These are phyloP conservation scores for Porphyrellus cyaneotinctus DNA, from an alignment of 768 basidiomycete species.

Conservation along the genomic window DNA sequence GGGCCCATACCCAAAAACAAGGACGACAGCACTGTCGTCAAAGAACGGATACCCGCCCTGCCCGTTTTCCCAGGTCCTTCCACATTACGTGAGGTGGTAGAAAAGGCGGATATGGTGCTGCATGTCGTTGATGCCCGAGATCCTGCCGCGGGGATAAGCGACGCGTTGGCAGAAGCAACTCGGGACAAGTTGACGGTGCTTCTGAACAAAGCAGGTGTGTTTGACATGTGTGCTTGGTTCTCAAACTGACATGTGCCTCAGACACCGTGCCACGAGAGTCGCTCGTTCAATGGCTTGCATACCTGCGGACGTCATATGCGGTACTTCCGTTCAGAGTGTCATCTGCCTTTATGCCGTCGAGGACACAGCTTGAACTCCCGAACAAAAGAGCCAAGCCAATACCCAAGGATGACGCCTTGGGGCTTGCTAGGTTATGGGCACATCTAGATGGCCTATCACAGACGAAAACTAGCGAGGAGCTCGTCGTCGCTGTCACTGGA, in stretches of 20 bases:
- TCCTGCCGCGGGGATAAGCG: conserved; percentile 70
- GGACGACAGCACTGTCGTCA: background rate
- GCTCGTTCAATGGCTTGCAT: conserved; percentile 60
- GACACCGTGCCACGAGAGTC: conserved; percentile 80
- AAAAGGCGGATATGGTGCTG: conserved; percentile 73
- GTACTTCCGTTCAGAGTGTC: conserved; percentile 73
- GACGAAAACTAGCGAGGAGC: conserved; percentile 43
- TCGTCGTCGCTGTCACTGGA: conserved; percentile 80
- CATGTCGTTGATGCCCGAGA: conserved; percentile 85
- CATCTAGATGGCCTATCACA: conserved; percentile 46
- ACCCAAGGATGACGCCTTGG: conserved; percentile 54
- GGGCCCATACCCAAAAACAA: background rate
- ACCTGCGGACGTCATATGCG: conserved; percentile 56
- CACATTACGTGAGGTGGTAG: conserved; percentile 46
- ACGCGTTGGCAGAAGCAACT: conserved; percentile 44
- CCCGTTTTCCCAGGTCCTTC: conserved; percentile 27
- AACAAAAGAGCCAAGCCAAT: conserved; percentile 47
- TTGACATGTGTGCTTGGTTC: background rate
- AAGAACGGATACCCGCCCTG: conserved; percentile 13
- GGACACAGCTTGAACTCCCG: conserved; percentile 18
- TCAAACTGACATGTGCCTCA: conserved; percentile 27
- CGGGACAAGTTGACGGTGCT: conserved; percentile 56
- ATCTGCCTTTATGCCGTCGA: conserved; percentile 56
- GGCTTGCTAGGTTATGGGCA: conserved; percentile 48
- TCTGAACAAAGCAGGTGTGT: conserved; percentile 84